Percentiles rank a stretch among this genome's conserved stretches.
Conservation (phyloP, 768 basidiomycete genomes). For the Psilocybe azurescens region DNA sequence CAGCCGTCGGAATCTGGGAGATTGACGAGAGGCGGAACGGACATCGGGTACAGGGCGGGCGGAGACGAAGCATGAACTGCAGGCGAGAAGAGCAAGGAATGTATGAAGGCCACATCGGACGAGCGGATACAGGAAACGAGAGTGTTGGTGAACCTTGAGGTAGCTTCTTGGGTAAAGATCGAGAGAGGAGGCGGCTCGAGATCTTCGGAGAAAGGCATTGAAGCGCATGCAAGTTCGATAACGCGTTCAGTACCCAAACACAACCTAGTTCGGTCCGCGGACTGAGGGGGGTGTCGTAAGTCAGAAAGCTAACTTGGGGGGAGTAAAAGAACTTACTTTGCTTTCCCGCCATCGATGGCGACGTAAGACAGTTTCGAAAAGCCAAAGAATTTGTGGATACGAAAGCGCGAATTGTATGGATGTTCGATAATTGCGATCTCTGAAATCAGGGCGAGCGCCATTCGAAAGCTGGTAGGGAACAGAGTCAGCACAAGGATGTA, state of each 20-base stretch:
- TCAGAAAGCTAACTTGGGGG: slow-evolving; percentile 10
- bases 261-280: slow-evolving; percentile 43
- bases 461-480: slow-evolving; percentile 55
- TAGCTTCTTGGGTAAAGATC: slow-evolving; percentile 46
- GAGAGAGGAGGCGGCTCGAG: slow-evolving; percentile 46
- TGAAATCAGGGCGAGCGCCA: slow-evolving; percentile 75
- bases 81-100: slow-evolving; percentile 59
- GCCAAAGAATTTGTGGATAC: slow-evolving; percentile 69
- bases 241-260: slow-evolving; percentile 41
- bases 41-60: slow-evolving; percentile 46
- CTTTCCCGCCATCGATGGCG: slow-evolving; percentile 64
- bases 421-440: slow-evolving; percentile 74
- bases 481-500: slow-evolving; percentile 2
- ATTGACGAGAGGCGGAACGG: slow-evolving; percentile 68
- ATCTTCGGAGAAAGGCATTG: slow-evolving; percentile 41
- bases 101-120: slow-evolving; percentile 54
- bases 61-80: slow-evolving; percentile 43
- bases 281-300: slow-evolving; percentile 32
- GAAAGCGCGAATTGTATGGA: slow-evolving; percentile 70
- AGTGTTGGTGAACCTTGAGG: slow-evolving; percentile 49
- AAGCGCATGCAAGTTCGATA: slow-evolving; percentile 41
- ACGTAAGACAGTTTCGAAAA: slow-evolving; percentile 71
- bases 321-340: slow-evolving; percentile 46
- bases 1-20: slow-evolving; percentile 69
- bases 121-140: slow-evolving; percentile 60